phyloP scores from a whole-genome alignment of 495 filamentous ascomycete species.

The Bryoglossum gracile region DNA sequence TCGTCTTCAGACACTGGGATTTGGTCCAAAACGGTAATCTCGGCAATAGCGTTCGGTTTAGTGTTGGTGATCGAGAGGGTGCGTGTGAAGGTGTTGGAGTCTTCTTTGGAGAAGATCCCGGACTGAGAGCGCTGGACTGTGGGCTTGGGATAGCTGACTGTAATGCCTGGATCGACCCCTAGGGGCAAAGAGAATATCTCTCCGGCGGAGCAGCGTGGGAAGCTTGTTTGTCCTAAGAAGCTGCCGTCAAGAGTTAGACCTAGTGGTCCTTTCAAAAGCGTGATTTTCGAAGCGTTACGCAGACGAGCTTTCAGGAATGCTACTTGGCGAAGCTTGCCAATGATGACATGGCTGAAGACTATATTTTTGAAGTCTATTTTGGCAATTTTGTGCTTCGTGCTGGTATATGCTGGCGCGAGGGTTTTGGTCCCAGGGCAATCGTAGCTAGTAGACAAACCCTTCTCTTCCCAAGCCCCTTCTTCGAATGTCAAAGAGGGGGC shows the following conservation, averaged over 20 bases:
- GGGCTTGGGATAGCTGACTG: slow-evolving; percentile 55
- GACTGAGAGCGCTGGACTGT: slow-evolving; percentile 45
- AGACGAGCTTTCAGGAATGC: slow-evolving; percentile 61
- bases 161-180: slow-evolving; percentile 58
- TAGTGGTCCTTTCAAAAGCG: slow-evolving; percentile 51
- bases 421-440: slow-evolving; percentile 49
- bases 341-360: slow-evolving; percentile 45
- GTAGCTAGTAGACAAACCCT: slow-evolving; percentile 56
- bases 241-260: slow-evolving; percentile 62
- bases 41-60: slow-evolving; percentile 38
- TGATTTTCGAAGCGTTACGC: slow-evolving; percentile 49
- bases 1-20: slow-evolving; percentile 62
- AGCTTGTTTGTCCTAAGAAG: slow-evolving; percentile 54
- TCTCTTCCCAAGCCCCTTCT: slow-evolving; percentile 38
- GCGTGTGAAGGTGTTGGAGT: slow-evolving; percentile 50
- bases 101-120: slow-evolving; percentile 50
- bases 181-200: slow-evolving; percentile 53
- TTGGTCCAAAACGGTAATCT: slow-evolving; percentile 56
- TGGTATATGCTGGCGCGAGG: slow-evolving; percentile 33
- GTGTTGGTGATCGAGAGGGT: slow-evolving; percentile 53
- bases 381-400: slow-evolving; percentile 42
- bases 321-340: slow-evolving; percentile 58
- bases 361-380: slow-evolving; percentile 35
- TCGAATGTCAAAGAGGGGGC: slow-evolving; percentile 31
- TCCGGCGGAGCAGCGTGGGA: slow-evolving; percentile 54